phyloP scores from a whole-genome alignment of 345 rosid species.

The Microcos paniculata region DNA sequence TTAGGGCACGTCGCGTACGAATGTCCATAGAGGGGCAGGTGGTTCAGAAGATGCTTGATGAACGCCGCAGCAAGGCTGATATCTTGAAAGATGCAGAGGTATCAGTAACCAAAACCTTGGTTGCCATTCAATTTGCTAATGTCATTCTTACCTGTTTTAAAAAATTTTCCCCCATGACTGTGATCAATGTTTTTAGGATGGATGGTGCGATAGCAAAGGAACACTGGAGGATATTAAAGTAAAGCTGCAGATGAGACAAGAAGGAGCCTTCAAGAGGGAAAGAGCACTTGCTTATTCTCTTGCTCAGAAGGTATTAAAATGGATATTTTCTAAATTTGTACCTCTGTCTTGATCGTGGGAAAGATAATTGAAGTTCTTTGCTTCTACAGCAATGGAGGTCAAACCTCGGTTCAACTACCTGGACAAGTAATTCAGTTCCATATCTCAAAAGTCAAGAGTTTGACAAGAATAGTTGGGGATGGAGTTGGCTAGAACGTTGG shows the following conservation, averaged over 20 bases:
- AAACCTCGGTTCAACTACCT: constrained; percentile 33
- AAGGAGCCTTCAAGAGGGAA: constrained; percentile 91
- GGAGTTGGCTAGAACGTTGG: constrained; percentile 99
- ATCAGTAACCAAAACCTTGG: background rate
- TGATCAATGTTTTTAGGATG: constrained; percentile 47
- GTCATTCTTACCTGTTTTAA: background rate
- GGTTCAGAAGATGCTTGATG: constrained; percentile 66
- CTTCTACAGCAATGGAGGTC: constrained; percentile 70
- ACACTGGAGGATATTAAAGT: constrained; percentile 72
- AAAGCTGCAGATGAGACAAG: constrained; percentile 79
- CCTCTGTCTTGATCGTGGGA: background rate
- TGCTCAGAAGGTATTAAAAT: constrained; percentile 67
- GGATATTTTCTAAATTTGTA: background rate
- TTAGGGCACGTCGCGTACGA: constrained; percentile 87
- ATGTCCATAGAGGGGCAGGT: constrained; percentile 87
- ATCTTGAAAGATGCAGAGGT: constrained; percentile 85
- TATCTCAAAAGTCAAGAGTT: constrained; percentile 56
- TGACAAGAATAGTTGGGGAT: constrained; percentile 81
- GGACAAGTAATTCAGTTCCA: constrained; percentile 31
- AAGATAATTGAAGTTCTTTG: background rate
- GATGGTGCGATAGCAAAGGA: constrained; percentile 96
- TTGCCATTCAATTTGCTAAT: background rate
- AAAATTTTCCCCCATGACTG: background rate
- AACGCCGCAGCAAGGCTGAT: constrained; percentile 58
- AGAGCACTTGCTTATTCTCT: constrained; percentile 89